Conservation (phyloP, 2,329 filamentous ascomycete genomes). For the Penicillium griseofulvum region DNA sequence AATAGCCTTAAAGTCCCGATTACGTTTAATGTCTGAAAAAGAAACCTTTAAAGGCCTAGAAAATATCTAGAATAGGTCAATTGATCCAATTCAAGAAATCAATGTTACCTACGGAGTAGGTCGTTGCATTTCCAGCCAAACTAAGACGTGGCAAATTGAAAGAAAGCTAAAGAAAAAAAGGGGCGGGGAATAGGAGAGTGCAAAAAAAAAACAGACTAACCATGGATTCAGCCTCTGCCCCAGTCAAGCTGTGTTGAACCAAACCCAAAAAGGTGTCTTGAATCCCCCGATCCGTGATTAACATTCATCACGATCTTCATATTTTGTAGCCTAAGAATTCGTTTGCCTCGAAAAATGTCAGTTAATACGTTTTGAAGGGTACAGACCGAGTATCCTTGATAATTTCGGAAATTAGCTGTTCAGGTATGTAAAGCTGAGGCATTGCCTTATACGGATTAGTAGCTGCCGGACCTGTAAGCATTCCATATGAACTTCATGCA, state of each 20-base stretch:
- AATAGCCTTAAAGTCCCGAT: slow-evolving; percentile 15
- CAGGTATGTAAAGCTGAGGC: not conserved
- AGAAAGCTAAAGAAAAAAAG: slow-evolving; percentile 20
- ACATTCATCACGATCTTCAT: too few relatives aligned
- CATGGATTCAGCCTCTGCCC: slow-evolving; percentile 33
- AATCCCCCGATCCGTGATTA: slow-evolving; percentile 19
- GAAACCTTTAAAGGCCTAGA: not conserved
- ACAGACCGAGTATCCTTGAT: not conserved
- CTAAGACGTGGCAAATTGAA: not conserved
- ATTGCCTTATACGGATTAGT: not conserved
- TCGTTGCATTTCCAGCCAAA: not conserved
- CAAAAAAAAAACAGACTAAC: slow-evolving; percentile 19
- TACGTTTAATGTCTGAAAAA: not conserved
- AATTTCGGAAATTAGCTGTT: not conserved
- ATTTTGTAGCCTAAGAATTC: not conserved
- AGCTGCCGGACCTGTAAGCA: not conserved
- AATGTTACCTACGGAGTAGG: not conserved
- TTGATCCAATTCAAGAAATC: not conserved
- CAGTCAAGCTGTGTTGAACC: slow-evolving; percentile 11
- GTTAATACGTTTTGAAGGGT: not conserved
- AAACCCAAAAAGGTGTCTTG: slow-evolving; percentile 26
- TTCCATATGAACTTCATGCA: slow-evolving; percentile 16
- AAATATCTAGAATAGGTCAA: not conserved
- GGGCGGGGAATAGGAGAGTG: slow-evolving; percentile 16
- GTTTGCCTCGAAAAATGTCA: not conserved